Evolutionary conservation across 306 rosid species (phyloP).

Genomic region (Sicyos baderoa): DNA sequence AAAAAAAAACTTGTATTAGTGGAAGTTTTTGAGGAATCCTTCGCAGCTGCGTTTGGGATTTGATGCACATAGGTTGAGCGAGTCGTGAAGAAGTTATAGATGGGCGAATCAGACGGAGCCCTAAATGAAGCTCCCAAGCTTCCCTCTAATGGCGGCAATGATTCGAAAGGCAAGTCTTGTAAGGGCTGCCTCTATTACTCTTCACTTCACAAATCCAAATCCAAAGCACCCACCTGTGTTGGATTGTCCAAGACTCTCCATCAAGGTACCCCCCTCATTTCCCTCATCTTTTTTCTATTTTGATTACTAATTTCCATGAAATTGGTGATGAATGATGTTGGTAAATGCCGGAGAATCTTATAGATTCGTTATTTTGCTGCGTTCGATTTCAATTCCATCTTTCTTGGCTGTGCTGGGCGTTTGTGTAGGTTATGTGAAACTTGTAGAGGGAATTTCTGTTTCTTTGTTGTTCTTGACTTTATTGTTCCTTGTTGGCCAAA

Average conservation of each 20-base stretch:
- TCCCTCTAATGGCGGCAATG: constrained; percentile 14
- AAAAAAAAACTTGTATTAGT: too few species aligned
- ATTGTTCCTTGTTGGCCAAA: too few species aligned
- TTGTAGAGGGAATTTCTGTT: too few species aligned
- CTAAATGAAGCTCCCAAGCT: constrained; percentile 23
- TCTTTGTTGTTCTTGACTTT: too few species aligned
- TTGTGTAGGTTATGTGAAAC: too few species aligned
- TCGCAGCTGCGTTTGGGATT: too few species aligned
- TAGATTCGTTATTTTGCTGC: background rate
- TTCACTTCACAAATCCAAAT: constrained; percentile 53
- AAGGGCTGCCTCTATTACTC: constrained; percentile 69
- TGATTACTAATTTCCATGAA: background rate
- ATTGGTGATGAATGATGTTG: background rate
- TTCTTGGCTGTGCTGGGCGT: too few species aligned
- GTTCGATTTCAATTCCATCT: background rate
- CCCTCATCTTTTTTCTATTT: background rate
- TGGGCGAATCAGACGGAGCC: constrained; percentile 20
- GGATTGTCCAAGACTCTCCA: constrained; percentile 53
- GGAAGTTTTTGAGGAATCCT: too few species aligned
- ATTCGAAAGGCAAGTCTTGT: constrained; percentile 53
- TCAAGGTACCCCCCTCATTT: constrained; percentile 34
- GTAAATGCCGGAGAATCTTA: background rate
- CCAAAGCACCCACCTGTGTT: constrained; percentile 55
- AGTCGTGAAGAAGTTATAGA: background rate
- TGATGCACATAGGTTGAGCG: too few species aligned